These are phyloP conservation scores for Colletotrichum filicis DNA, from an alignment of 2,329 filamentous ascomycete genomes.

Conservation along the genomic window DNA sequence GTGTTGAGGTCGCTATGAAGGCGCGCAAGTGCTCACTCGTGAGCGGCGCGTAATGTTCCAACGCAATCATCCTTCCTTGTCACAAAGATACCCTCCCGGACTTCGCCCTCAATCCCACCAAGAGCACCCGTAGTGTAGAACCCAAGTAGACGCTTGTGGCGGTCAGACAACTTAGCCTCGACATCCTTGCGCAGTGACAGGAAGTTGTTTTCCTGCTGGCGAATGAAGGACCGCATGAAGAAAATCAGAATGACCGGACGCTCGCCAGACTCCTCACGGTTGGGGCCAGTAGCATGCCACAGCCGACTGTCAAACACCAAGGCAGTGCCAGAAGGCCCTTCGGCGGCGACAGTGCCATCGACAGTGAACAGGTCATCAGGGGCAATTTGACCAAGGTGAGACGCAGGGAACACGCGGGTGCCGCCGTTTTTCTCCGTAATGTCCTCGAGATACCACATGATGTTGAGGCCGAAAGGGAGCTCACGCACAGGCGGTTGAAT, in stretches of 20 bases:
- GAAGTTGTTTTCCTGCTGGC: conserved; percentile 17
- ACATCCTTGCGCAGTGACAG: conserved; percentile 20
- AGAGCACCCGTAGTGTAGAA: too few relatives aligned
- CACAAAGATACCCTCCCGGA: too few relatives aligned
- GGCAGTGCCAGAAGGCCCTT: not conserved
- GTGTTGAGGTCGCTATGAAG: too few relatives aligned
- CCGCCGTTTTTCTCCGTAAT: not conserved
- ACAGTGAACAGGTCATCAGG: not conserved
- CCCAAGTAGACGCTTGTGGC: not conserved
- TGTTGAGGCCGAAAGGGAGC: not conserved
- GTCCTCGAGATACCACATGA: not conserved
- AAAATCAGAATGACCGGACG: conserved; percentile 19
- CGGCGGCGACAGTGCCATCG: conserved; percentile 8
- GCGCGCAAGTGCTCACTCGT: too few relatives aligned
- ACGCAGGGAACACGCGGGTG: not conserved
- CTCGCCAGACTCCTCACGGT: conserved; percentile 1
- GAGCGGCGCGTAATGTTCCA: too few relatives aligned
- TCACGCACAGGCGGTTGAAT: not conserved
- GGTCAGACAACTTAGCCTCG: conserved; percentile 17
- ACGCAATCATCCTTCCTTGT: too few relatives aligned
- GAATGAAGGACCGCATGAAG: conserved; percentile 22
- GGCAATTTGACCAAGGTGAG: not conserved
- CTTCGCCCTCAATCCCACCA: too few relatives aligned
- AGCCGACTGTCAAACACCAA: conserved; percentile 1
- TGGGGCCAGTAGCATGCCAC: conserved; percentile 12